A percentile compares a stretch with the other conserved stretches of the same genome.
Conservation (phyloP, 2,329 filamentous ascomycete species). For the Diatrype stigma region DNA sequence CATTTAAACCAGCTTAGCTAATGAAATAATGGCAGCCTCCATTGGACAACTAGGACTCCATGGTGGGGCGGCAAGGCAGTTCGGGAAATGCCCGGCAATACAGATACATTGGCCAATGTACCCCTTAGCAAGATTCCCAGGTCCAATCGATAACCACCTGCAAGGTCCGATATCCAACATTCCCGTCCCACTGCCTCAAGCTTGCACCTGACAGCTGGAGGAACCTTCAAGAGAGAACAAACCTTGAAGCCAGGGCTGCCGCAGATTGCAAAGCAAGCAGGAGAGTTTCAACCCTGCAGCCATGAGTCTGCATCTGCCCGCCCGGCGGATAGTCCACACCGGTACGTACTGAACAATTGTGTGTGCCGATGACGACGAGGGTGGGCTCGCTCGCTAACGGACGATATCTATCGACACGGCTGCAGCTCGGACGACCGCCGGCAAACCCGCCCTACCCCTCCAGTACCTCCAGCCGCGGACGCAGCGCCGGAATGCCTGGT, state of each 20-base stretch:
- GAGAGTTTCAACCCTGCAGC: slow-evolving; percentile 15
- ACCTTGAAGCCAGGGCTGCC: too few species aligned
- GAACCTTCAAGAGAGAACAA: not conserved
- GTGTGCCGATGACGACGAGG: not conserved
- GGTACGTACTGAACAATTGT: slow-evolving; percentile 42
- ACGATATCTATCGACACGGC: not conserved
- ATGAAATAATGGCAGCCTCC: too few species aligned
- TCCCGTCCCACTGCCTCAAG: too few species aligned
- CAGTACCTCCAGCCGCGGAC: slow-evolving; percentile 25
- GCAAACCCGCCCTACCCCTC: slow-evolving; percentile 19
- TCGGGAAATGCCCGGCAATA: too few species aligned
- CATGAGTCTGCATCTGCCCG: slow-evolving; percentile 65
- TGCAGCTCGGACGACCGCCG: slow-evolving; percentile 16
- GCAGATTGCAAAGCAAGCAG: slow-evolving; percentile 7
- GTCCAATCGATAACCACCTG: too few species aligned
- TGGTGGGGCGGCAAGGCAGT: too few species aligned
- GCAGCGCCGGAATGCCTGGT: slow-evolving; percentile 39
- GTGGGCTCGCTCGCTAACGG: not conserved
- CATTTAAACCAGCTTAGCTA: too few species aligned
- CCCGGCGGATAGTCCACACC: slow-evolving; percentile 55
- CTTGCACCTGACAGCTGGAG: not conserved
- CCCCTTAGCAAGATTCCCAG: too few species aligned
- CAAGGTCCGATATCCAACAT: too few species aligned
- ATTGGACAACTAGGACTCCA: too few species aligned
- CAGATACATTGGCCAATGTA: too few species aligned